Evolutionary conservation across 441 rosid species (phyloP).

Genomic region (Isatis lusitanica): DNA sequence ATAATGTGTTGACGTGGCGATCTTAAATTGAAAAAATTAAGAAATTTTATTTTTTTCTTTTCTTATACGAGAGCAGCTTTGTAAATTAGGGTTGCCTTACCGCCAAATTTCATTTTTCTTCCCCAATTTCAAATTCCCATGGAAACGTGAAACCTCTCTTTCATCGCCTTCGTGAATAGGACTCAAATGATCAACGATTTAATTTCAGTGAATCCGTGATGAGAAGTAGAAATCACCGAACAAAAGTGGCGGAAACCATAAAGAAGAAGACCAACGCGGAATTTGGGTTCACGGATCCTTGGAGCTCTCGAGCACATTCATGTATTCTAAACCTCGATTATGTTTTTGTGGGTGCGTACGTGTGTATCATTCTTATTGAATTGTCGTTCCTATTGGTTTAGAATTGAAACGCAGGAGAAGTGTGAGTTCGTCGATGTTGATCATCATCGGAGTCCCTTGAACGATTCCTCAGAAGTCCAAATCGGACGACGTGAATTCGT

Average conservation of each 20-base stretch:
- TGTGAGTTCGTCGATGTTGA: conserved; percentile 36
- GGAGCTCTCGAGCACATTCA: conserved; percentile 18
- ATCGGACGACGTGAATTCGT: not conserved
- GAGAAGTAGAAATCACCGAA: conserved; percentile 26
- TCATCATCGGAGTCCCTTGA: conserved; percentile 22
- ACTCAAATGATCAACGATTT: not conserved
- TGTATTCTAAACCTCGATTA: not conserved
- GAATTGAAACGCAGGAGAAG: conserved; percentile 43
- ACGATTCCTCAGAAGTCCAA: conserved; percentile 20
- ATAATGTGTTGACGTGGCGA: conserved; percentile 35
- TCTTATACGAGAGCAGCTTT: not conserved
- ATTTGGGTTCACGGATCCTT: conserved; percentile 10
- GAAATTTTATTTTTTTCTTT: too few relatives aligned
- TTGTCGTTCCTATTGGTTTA: conserved; percentile 5
- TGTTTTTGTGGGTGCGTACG: not conserved
- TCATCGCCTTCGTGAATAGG: not conserved
- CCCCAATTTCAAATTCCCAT: conserved; percentile 10
- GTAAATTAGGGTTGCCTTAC: conserved; percentile 17
- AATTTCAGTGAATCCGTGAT: not conserved
- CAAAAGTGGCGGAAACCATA: conserved; percentile 1
- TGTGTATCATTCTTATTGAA: not conserved
- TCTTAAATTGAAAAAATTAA: not conserved
- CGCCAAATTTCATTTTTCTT: conserved; percentile 25
- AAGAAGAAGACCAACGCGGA: conserved; percentile 18
- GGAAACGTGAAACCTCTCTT: conserved; percentile 11